Base-by-base conservation (phyloP, 225 moss, liverwort and hornwort genomes). In the Neckera pumila region DNA sequence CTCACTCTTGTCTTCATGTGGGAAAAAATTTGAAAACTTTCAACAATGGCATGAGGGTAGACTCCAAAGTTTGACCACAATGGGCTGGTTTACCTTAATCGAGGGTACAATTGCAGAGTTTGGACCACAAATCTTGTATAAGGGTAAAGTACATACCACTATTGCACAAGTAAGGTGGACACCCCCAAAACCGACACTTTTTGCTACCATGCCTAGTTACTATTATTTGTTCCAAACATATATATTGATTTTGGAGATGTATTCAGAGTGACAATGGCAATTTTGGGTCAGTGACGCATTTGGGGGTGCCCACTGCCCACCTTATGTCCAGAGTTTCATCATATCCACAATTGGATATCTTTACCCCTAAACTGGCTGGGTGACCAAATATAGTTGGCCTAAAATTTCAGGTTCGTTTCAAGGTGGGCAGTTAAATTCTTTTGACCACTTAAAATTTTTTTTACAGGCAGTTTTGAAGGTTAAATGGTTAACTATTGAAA, bases 241-340 rank as follows among this genome's bases (percentile, higher is more conserved):
- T 5, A 31, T 16, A 34, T 7, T 38, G 7, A 22, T 67, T 67
- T 7, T n/a, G 7, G n/a, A 67, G 22, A 22, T 65, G 36, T 19
- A 36, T 6, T 0, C 3, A 19, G 1, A 34, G 10, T 34, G 34
- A 34, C 21, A 12, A n/a, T n/a, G 67, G 7, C 7, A 0, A 4
- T 23, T 40, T 38, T 23, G 6, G 4, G 7, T 38, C 0, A 2
- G 7, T 12, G 13, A 22, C 6, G 12, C 69, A 65, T 34, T 18
- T 17, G 9, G 18, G 18, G 17, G 33, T 36, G 66, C 4, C 2
- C 12, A 66, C 36, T 36, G 66, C 4, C 2, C 12, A 66, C 36
- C 19, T 20, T 42, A 26, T 43, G 16, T 73, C 4, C 6, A 10
- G 2, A 45, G 28, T 73, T 17, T 45, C 73, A 45, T 47, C 30